Conservation (phyloP, 2,329 filamentous ascomycete species). For the Cercospora sojina region DNA sequence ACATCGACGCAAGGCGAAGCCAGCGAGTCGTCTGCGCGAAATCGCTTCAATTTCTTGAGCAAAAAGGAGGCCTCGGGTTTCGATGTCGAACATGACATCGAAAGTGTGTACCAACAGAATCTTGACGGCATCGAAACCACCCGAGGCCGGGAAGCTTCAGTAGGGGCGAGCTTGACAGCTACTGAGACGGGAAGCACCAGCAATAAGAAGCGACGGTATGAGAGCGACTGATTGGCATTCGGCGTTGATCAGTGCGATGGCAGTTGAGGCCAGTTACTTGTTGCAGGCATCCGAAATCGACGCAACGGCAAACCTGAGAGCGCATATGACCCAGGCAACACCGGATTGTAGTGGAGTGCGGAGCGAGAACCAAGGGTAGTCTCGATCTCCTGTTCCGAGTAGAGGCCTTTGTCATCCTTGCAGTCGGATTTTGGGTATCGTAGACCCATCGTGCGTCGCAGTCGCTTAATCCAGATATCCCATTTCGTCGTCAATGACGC, state of each 20-base stretch:
- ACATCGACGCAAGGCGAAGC: not conserved
- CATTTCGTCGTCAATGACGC: constrained; percentile 59
- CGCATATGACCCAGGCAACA: not conserved
- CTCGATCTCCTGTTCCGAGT: not conserved
- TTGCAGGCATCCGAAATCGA: not conserved
- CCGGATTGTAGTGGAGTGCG: not conserved
- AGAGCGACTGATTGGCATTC: not conserved
- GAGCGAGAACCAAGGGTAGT: not conserved
- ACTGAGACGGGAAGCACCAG: not conserved
- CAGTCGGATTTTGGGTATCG: not conserved
- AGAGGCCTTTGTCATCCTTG: not conserved
- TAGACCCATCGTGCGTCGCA: not conserved
- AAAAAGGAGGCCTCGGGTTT: not conserved
- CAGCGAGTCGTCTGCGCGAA: not conserved
- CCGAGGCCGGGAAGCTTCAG: not conserved
- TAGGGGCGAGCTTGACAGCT: not conserved
- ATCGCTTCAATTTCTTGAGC: not conserved
- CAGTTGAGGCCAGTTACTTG: not conserved
- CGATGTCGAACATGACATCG: not conserved
- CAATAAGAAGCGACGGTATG: not conserved
- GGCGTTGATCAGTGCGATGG: not conserved
- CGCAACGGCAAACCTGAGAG: not conserved
- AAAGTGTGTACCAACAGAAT: not conserved
- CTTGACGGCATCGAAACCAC: not conserved
- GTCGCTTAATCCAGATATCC: constrained; percentile 52